Conservation (phyloP, 192 early-diverging fungal genomes). For the Dimargaris cristalligena region DNA sequence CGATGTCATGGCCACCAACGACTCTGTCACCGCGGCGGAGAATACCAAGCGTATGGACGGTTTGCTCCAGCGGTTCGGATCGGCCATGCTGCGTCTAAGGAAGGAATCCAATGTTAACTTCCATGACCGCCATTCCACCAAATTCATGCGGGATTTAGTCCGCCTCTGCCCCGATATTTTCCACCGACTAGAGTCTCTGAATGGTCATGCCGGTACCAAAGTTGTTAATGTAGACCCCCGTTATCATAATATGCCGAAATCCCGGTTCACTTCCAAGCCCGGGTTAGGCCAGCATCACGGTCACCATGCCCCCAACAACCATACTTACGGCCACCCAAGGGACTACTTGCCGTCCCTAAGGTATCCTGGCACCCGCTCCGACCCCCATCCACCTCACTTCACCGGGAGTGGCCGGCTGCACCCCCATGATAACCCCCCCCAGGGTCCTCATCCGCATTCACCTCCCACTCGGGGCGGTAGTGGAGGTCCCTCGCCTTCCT, state of each 20-base stretch:
- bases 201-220: background rate
- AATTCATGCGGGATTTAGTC: constrained; percentile 1
- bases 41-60: constrained; percentile 17
- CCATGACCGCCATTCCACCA: background rate
- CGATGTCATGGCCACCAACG: too few relatives aligned
- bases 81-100: constrained; percentile 23
- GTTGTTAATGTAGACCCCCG: background rate
- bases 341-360: background rate
- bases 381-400: too few relatives aligned
- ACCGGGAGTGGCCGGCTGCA: too few relatives aligned
- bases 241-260: background rate
- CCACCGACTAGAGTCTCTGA: background rate
- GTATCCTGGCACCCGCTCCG: too few relatives aligned
- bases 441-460: too few relatives aligned
- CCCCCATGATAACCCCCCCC: too few relatives aligned
- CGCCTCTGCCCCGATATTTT: background rate
- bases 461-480: too few relatives aligned
- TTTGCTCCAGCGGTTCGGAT: constrained; percentile 22
- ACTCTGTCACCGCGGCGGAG: too few relatives aligned
- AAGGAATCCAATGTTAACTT: constrained; percentile 1
- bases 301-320: background rate
- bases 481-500: too few relatives aligned
- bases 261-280: background rate
- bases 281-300: background rate
- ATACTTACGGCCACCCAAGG: background rate